Evolutionary conservation across 83 land plant genomes (phyloP).

Genomic region (Picea abies): DNA sequence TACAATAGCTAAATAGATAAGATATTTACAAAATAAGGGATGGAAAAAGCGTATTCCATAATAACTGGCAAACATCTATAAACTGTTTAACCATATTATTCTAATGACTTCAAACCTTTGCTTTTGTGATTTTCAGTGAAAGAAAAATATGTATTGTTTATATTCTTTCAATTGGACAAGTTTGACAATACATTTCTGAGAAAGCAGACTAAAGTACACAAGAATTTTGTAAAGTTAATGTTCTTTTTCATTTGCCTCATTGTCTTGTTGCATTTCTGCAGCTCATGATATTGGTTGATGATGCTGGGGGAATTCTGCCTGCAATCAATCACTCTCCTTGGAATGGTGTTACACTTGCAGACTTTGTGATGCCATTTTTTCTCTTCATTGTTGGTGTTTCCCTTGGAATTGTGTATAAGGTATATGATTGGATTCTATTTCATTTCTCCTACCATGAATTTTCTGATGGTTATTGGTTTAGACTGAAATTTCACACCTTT

Average conservation of each 20-base stretch:
- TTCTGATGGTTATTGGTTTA: no score
- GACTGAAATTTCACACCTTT: no score
- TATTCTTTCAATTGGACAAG: background rate
- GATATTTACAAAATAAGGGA: background rate
- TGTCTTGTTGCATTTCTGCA: constrained; percentile 20
- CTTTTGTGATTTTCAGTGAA: background rate
- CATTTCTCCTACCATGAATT: no score
- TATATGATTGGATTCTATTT: constrained; percentile 13
- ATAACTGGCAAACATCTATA: background rate
- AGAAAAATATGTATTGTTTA: no score
- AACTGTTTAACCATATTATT: no score
- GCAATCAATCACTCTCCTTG: constrained; percentile 64
- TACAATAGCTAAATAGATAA: no score
- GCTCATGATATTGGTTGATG: constrained; percentile 67
- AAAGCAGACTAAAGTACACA: background rate
- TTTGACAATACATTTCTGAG: background rate
- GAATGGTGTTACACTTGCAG: constrained; percentile 61
- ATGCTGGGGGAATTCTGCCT: constrained; percentile 62
- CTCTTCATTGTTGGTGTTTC: constrained; percentile 55
- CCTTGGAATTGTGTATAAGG: constrained; percentile 53
- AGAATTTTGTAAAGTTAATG: background rate
- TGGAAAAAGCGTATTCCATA: no score
- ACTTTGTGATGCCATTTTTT: no score
- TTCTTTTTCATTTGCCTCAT: background rate
- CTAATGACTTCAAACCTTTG: background rate